Base-by-base conservation (phyloP, 306 rosid species). In the Corylus avellana region DNA sequence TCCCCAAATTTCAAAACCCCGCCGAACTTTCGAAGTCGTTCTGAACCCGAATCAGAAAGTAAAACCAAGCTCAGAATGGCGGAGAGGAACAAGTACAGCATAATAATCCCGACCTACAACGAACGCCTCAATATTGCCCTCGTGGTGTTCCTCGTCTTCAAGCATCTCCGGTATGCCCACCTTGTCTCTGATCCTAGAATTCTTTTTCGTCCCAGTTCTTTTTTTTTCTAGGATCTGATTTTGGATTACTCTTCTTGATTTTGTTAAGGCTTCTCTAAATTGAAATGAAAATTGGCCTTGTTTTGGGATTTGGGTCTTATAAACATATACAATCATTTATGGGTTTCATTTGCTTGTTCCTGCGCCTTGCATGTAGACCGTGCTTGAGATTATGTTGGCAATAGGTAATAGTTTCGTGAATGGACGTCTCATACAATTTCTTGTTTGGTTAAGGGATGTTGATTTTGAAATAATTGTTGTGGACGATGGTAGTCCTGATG, bases 401-500 rank as follows among this genome's bases (percentile, higher is more conserved):
- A 12, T 20, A 20, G 10, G 22, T 58, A 59, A 59, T 25, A 59
- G 70, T 64, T 35, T 8, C 62, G 1, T 16, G 9, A 64, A 64
- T 16, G 70, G 42, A 17, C 39, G 12, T 37, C 48, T 64, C 7
- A 17, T 67, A 4, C 32, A 42, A 63, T 68, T 59, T 78, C 50
- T 5, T 81, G 56, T 66, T 56, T 74, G 70, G 72, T 61, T 67
- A 67, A 91, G 98, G 93, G 93, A 89, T 66, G 92, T 79, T 57
- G 94, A 95, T 82, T 91, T 95, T 79, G 99, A 95, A 88, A 85
- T 95, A 42, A 90, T 95, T 73, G 77, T 95, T 7, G 99, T 93
- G 44, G 99, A 93, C 56, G 99, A 95, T 79, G 99, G 99, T 80
- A 93, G 98, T 80, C 99, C 99, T 16, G 99, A 95, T 81, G 98